These are phyloP conservation scores for Ramalina intermedia DNA, from an alignment of 495 filamentous ascomycete species.

Conservation along the genomic window DNA sequence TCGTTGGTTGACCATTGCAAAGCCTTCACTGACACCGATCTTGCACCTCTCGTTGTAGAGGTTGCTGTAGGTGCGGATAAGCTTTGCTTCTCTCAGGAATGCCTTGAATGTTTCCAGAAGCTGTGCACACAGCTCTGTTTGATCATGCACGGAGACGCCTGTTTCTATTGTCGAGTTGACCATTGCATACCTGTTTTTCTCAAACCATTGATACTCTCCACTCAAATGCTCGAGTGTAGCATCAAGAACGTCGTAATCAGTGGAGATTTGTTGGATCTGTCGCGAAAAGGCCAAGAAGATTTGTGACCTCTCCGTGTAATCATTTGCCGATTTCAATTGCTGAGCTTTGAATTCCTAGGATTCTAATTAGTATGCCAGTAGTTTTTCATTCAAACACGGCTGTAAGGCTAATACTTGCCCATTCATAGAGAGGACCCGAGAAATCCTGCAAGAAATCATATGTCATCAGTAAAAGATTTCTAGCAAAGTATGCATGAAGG, in stretches of 20 bases:
- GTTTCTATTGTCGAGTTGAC: background rate
- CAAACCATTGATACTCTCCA: slow-evolving; percentile 1
- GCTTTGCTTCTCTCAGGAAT: slow-evolving; percentile 5
- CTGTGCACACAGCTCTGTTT: slow-evolving; percentile 1
- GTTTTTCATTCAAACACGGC: background rate
- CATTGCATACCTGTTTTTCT: background rate
- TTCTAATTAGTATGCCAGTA: background rate
- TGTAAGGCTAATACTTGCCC: background rate
- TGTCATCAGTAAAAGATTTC: background rate
- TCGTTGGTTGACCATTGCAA: slow-evolving; percentile 10
- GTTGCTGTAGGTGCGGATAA: slow-evolving; percentile 5
- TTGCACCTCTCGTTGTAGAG: slow-evolving; percentile 5
- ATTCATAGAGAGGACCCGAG: slow-evolving; percentile 2
- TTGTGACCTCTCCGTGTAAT: slow-evolving; percentile 5
- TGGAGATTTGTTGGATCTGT: slow-evolving; percentile 4
- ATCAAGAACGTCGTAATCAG: slow-evolving; percentile 6
- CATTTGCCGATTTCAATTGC: slow-evolving; percentile 3
- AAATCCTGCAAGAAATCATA: slow-evolving; percentile 4
- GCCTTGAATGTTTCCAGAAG: slow-evolving; percentile 3
- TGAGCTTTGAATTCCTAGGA: slow-evolving; percentile 7
- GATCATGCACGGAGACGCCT: background rate
- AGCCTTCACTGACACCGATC: slow-evolving; percentile 9
- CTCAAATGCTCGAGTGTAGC: slow-evolving; percentile 4
- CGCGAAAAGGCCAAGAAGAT: slow-evolving; percentile 2
- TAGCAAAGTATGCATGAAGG: slow-evolving; percentile 3